phyloP scores from a whole-genome alignment of 352 stramenopile genomes.

The Thraustochytrium striatum region DNA sequence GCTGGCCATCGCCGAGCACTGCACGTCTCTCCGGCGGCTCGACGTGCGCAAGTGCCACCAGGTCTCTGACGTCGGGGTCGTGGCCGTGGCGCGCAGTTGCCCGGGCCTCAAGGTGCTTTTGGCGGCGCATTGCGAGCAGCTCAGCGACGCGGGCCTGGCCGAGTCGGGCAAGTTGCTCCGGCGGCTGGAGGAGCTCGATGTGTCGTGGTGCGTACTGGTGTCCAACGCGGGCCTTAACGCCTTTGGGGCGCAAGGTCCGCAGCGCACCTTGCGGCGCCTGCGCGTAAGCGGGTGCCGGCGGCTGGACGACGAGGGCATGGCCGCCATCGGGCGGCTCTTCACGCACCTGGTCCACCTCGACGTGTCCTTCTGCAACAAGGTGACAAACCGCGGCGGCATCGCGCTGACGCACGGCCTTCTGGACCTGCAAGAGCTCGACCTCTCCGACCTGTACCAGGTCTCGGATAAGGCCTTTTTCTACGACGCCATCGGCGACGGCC shows the following conservation, averaged over 20 bases:
- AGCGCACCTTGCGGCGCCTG: slow-evolving; percentile 62
- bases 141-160: slow-evolving; percentile 53
- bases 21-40: slow-evolving; percentile 63
- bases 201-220: slow-evolving; percentile 52
- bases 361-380: slow-evolving; percentile 68
- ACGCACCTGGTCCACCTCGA: slow-evolving; percentile 68
- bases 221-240: slow-evolving; percentile 61
- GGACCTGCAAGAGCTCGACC: slow-evolving; percentile 67
- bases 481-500: slow-evolving; percentile 72
- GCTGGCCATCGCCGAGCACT: slow-evolving; percentile 45
- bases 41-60: slow-evolving; percentile 71
- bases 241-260: slow-evolving; percentile 59
- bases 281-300: slow-evolving; percentile 72
- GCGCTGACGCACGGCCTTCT: slow-evolving; percentile 74
- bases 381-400: slow-evolving; percentile 69
- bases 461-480: slow-evolving; percentile 75
- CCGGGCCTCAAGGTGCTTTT: slow-evolving; percentile 61
- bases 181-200: slow-evolving; percentile 51
- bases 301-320: slow-evolving; percentile 69
- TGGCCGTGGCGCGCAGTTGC: slow-evolving; percentile 63
- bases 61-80: slow-evolving; percentile 71
- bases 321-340: slow-evolving; percentile 65
- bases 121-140: slow-evolving; percentile 53
- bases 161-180: slow-evolving; percentile 20
- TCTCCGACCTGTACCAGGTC: slow-evolving; percentile 70